Evolutionary conservation across 164 flowering plant species (phyloP).

Genomic region (Cinnamomum chago): DNA sequence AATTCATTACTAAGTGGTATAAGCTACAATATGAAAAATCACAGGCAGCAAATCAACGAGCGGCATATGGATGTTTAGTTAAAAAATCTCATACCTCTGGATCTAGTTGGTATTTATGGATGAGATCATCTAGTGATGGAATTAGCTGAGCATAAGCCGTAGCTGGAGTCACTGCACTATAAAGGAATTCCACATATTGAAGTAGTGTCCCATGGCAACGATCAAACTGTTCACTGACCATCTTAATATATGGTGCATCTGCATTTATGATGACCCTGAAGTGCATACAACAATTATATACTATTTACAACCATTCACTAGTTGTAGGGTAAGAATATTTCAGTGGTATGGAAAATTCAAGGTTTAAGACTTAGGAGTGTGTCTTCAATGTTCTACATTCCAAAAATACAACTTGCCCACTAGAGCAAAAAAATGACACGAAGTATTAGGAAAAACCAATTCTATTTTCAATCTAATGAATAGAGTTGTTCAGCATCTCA

Average conservation of each 20-base stretch:
- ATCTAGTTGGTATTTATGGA: conserved; percentile 85
- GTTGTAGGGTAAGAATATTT: neutral
- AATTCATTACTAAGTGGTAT: no score
- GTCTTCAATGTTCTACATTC: neutral
- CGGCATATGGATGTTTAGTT: no score
- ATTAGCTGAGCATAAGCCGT: conserved; percentile 72
- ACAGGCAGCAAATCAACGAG: neutral
- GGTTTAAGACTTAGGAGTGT: neutral
- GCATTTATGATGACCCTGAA: conserved; percentile 87
- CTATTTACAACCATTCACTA: neutral
- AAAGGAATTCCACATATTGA: conserved; percentile 92
- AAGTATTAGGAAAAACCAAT: neutral
- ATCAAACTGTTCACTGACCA: conserved; percentile 97
- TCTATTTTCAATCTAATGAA: neutral
- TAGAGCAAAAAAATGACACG: neutral
- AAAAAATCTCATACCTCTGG: conserved; percentile 65
- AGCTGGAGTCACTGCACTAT: conserved; percentile 70
- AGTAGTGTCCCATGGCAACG: conserved; percentile 98
- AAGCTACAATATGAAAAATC: no score
- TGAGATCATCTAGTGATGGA: conserved; percentile 82
- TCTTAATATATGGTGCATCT: conserved; percentile 89
- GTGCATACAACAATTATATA: conserved; percentile 10
- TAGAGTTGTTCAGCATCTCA: conserved; percentile 33
- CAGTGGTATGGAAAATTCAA: neutral
- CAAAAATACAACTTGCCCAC: neutral